Base-by-base conservation (phyloP, 192 early-diverging fungal species). In the Pilaira anomala region DNA sequence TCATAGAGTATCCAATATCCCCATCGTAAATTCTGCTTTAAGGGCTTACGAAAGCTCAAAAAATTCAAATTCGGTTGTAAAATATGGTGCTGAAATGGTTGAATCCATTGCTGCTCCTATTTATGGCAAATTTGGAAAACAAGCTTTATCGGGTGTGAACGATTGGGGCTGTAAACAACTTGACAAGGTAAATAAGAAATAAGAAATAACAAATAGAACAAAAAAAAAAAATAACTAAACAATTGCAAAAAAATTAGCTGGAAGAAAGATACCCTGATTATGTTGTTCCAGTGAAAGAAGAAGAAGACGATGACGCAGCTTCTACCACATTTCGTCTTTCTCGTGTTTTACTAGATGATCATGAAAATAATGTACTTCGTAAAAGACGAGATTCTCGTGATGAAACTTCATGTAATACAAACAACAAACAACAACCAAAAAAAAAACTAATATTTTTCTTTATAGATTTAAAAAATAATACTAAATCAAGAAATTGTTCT, bases 91-190 rank as follows among this genome's bases (percentile, higher is more conserved):
- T 24, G 84, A 87, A 62, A 86, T 86, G 63, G 86, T 94, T 14
- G 94, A 93, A 65, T 87, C 85, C 12, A 78, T 94, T 60, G 86
- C 85, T 63, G 77, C 83, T 65, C 87, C 88, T 21, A 82, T 96
- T 19, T 82, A 86, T 54, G 86, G 85, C 51, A 88, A 84, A 28
- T 77, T 95, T 14, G 88, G 69, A 11, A 41, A 51, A 26, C 18
- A 40, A 18, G 66, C 59, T 29, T 44, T 50, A 16, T 62, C 60
- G n/a, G 42, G 42, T 60, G 60, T 62, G 7, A 44, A 62, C 33
- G 46, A 46, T 25, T 62, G 60, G 60, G 60, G 46, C 0, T 50
- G 53, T 22, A 29, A 51, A 16, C 49, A 63, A 14, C 9, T 52
- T 11, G 62, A 52, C 24, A 58, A 25, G 39, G 56, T 58, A 58